Evolutionary conservation across 208 protist genomes (phyloP).

Genomic region (Acanthamoeba castellanii): DNA sequence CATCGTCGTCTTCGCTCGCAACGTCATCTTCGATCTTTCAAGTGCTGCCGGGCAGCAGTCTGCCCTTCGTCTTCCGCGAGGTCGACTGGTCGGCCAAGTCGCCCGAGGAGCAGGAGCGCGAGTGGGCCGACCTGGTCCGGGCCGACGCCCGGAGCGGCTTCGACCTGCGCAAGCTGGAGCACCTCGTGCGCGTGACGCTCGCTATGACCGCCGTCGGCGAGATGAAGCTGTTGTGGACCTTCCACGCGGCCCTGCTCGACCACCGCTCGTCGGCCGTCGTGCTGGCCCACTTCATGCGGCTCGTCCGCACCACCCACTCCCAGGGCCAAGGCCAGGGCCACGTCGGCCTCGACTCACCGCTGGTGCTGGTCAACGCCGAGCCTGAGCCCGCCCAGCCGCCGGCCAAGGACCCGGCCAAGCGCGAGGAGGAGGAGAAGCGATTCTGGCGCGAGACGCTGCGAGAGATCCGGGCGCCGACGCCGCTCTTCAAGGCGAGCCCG

Average conservation of each 20-base stretch:
- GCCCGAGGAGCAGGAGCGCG: not conserved
- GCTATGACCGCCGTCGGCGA: not conserved
- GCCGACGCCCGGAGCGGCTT: not conserved
- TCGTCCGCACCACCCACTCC: not conserved
- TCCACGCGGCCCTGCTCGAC: slow-evolving; percentile 17
- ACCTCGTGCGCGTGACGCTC: not conserved
- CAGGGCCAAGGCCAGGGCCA: not conserved
- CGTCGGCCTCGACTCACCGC: not conserved
- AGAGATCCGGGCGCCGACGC: slow-evolving; percentile 1
- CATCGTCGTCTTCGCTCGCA: not conserved
- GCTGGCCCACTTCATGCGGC: not conserved
- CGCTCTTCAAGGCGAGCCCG: not conserved
- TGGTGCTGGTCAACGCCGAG: not conserved
- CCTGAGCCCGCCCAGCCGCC: no score
- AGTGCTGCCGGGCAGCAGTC: not conserved
- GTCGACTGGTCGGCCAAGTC: slow-evolving; percentile 31
- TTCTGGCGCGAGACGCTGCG: slow-evolving; percentile 2
- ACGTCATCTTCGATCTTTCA: not conserved
- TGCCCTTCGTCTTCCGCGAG: slow-evolving; percentile 11
- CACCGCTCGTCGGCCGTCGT: not conserved
- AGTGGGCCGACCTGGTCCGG: not conserved
- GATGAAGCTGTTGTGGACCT: slow-evolving; percentile 13
- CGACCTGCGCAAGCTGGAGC: not conserved
- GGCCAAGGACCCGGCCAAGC: not conserved
- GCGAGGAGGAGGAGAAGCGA: slow-evolving; percentile 41